Base-by-base conservation (phyloP, 305 asterid genomes). In the Petunia hybrid region DNA sequence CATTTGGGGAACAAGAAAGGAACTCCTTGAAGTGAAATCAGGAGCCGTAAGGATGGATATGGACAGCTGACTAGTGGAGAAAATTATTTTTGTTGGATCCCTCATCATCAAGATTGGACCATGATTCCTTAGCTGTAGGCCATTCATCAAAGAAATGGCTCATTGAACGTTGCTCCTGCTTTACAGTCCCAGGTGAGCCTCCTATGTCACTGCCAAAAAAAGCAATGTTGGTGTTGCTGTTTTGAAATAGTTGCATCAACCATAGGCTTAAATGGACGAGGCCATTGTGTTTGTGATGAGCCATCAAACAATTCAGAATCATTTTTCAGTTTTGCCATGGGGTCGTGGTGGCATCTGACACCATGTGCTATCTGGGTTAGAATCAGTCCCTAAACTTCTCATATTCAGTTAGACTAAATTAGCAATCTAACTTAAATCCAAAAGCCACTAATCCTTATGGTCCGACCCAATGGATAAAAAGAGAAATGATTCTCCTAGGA, bases 91-190 rank as follows among this genome's bases (percentile, higher is more conserved):
- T 87, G 60, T 84, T 83, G 76, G 90, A 84, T 39, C 89, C 92
- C 60, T 85, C 91, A 2, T 84, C 90, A 62, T 92, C 92, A 4
- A 94, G 90, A 78, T 85, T 85, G 79, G 97, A 90, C 99, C 98
- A 95, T 42, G 97, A 87, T 81, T 90, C 97, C 81, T 91, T 94
- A 43, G 91, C 75, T 4, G 92, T 88, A 9, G 99, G 98, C 97
- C 97, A 92, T 90, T 95, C 95, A 3, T 91, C 93, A 60, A 95
- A 95, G 92, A 93, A 95, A 76, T 93, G 94, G 60, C 89, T 97
- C 82, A 92, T 93, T 0, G 92, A 86, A n/a, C 83, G 88, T 61
- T 88, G 95, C 79, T 95, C 97, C 73, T 90, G 94, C 87, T 91
- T 91, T 55, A 56, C 76, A 13, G 87, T 22, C 16, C 89, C 91